These are phyloP conservation scores for Gastrodia elata DNA, from an alignment of 106 monocot genomes.

Conservation along the genomic window DNA sequence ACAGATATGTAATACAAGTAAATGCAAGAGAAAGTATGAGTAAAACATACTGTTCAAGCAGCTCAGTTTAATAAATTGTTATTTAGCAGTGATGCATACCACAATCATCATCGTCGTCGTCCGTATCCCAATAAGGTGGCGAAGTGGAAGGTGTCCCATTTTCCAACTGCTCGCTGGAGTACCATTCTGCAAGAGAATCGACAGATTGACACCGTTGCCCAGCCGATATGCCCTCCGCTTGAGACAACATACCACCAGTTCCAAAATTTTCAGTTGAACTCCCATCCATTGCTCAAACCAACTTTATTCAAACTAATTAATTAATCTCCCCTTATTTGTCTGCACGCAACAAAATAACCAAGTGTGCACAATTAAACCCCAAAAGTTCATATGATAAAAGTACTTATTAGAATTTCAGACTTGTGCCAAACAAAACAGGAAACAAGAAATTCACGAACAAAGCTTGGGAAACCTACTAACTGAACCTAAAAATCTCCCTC, in stretches of 20 bases:
- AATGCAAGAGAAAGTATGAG: too few relatives aligned
- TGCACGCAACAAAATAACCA: background rate
- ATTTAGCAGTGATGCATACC: too few relatives aligned
- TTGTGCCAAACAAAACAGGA: background rate
- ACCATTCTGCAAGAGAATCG: constrained; percentile 20
- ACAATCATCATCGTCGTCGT: constrained; percentile 14
- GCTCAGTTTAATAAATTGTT: too few relatives aligned
- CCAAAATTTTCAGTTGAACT: background rate
- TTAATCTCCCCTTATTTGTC: background rate
- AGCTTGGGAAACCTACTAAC: background rate
- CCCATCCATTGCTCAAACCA: constrained; percentile 3
- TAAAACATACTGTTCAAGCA: too few relatives aligned
- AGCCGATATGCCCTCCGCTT: constrained; percentile 6
- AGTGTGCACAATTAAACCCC: background rate
- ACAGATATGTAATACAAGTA: background rate
- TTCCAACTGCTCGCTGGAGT: constrained; percentile 22
- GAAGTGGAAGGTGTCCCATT: constrained; percentile 22
- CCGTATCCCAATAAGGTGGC: constrained; percentile 23
- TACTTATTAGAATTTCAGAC: background rate
- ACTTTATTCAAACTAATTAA: background rate
- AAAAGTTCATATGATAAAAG: background rate
- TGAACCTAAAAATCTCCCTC: background rate
- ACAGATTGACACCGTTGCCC: constrained; percentile 16
- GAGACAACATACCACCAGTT: background rate
- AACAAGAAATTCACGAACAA: background rate